Evolutionary conservation across 2,329 filamentous ascomycete species (phyloP).

Genomic region (Byssochlamys sp.): DNA sequence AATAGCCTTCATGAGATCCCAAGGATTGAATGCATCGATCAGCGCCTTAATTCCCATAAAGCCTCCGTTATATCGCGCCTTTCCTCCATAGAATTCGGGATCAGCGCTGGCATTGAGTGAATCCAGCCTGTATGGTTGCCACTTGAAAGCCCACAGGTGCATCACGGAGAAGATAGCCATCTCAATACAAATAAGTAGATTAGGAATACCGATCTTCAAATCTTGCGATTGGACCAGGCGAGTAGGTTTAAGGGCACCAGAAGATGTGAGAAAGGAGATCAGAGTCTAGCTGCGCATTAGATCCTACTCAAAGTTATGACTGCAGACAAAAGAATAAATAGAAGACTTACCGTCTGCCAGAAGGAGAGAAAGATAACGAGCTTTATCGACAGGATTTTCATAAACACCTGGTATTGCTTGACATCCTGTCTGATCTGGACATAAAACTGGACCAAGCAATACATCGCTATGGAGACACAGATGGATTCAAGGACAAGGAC

Average conservation of each 20-base stretch:
- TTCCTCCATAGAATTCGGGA: constrained; percentile 33
- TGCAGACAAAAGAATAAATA: background rate
- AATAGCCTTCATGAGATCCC: constrained; percentile 73
- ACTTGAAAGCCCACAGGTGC: constrained; percentile 75
- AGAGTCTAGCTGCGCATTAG: constrained; percentile 33
- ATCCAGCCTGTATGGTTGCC: constrained; percentile 54
- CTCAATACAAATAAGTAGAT: constrained; percentile 68
- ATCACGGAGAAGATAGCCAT: constrained; percentile 73
- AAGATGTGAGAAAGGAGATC: constrained; percentile 53
- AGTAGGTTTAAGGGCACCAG: constrained; percentile 55
- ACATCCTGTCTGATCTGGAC: constrained; percentile 62
- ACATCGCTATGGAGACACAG: constrained; percentile 76
- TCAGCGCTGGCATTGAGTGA: constrained; percentile 40
- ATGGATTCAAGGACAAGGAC: constrained; percentile 58
- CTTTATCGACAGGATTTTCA: constrained; percentile 81
- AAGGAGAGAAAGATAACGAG: constrained; percentile 85
- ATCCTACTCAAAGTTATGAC: background rate
- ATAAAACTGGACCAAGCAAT: constrained; percentile 80
- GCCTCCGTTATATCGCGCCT: constrained; percentile 53
- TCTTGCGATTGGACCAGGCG: constrained; percentile 60
- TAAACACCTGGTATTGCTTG: constrained; percentile 58
- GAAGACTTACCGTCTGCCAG: constrained; percentile 55
- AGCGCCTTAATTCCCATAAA: constrained; percentile 57
- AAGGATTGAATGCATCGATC: constrained; percentile 64
- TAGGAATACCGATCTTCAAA: constrained; percentile 70